These are phyloP conservation scores for Solanum rostratum DNA, from an alignment of 257 asterid species.

Conservation along the genomic window DNA sequence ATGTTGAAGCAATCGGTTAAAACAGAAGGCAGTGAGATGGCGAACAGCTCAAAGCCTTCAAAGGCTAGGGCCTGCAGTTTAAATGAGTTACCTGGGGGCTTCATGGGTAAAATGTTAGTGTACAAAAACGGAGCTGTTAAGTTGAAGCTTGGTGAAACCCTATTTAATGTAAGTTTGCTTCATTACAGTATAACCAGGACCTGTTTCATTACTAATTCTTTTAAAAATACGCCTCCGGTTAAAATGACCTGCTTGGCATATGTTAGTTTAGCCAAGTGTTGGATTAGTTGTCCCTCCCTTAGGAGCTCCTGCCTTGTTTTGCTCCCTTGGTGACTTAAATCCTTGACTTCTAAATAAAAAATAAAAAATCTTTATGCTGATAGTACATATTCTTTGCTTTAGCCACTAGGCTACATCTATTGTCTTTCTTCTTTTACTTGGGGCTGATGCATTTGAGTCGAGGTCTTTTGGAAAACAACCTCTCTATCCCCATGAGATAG, in stretches of 20 bases:
- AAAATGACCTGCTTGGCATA: not conserved
- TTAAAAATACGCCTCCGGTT: too few relatives aligned
- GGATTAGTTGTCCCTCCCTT: not conserved
- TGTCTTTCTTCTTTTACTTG: too few relatives aligned
- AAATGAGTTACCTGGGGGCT: constrained; percentile 47
- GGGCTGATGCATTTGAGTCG: too few relatives aligned
- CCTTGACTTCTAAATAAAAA: not conserved
- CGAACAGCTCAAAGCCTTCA: constrained; percentile 9
- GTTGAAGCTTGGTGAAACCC: constrained; percentile 71
- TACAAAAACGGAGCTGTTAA: constrained; percentile 70
- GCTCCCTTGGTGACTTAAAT: not conserved
- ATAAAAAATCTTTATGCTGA: not conserved
- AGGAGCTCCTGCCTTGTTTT: not conserved
- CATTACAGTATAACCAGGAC: not conserved
- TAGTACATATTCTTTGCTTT: not conserved
- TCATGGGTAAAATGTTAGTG: constrained; percentile 67
- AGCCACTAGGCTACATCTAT: too few relatives aligned
- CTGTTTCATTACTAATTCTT: not conserved
- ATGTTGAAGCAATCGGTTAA: constrained; percentile 15
- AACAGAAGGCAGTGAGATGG: constrained; percentile 11
- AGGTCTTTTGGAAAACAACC: too few relatives aligned
- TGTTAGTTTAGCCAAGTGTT: not conserved
- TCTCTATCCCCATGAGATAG: too few relatives aligned
- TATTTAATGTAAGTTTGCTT: constrained; percentile 55
- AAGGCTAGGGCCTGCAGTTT: constrained; percentile 21